phyloP scores from a whole-genome alignment of 805 yeast species.

The Kodamaea kaohsiungensis region DNA sequence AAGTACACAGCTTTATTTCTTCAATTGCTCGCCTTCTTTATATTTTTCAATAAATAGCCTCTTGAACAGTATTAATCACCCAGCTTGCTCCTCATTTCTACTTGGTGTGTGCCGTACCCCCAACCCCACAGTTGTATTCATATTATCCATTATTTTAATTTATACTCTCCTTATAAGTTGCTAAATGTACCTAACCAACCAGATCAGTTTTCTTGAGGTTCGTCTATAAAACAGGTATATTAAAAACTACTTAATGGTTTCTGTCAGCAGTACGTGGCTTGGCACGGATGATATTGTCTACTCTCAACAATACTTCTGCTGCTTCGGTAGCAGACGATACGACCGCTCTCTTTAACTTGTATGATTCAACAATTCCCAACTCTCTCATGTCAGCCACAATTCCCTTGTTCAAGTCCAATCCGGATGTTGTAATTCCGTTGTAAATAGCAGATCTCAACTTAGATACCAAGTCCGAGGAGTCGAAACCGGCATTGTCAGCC shows the following conservation, averaged over 20 bases:
- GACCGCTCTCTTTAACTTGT: slow-evolving; percentile 88
- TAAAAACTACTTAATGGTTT: slow-evolving; percentile 37
- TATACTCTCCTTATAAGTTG: too few relatives aligned
- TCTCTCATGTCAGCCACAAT: slow-evolving; percentile 91
- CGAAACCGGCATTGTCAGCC: slow-evolving; percentile 97
- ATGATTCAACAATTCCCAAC: slow-evolving; percentile 89
- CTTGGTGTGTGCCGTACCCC: too few relatives aligned
- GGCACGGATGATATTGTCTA: slow-evolving; percentile 94
- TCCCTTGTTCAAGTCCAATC: slow-evolving; percentile 85
- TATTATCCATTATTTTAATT: too few relatives aligned
- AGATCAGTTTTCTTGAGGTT: not conserved
- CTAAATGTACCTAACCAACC: too few relatives aligned
- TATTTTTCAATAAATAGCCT: too few relatives aligned
- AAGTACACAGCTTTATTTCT: too few relatives aligned
- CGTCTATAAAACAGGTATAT: not conserved
- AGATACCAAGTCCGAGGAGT: slow-evolving; percentile 88
- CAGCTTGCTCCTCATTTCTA: too few relatives aligned
- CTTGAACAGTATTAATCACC: too few relatives aligned
- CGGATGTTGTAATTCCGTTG: slow-evolving; percentile 89
- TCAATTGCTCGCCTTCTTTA: too few relatives aligned
- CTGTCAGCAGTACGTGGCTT: slow-evolving; percentile 97
- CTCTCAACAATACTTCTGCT: slow-evolving; percentile 92
- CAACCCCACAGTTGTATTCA: too few relatives aligned
- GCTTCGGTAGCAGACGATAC: slow-evolving; percentile 98
- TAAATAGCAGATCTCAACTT: slow-evolving; percentile 88